Conservation (phyloP, 192 early-diverging fungal species). For the Coemansia asiatica region DNA sequence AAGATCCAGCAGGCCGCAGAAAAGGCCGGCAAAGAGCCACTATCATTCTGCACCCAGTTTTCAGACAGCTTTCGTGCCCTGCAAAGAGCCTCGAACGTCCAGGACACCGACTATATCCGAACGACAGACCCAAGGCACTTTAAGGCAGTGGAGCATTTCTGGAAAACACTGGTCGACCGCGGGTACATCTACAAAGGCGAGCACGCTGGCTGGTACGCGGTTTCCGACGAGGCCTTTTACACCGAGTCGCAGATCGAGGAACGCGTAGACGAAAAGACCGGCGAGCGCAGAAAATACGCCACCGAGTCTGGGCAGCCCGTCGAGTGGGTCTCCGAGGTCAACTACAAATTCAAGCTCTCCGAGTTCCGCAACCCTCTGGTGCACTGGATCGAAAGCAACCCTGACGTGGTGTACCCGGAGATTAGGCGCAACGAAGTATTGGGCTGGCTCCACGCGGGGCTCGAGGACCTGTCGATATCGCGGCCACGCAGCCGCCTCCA, state of each 20-base stretch:
- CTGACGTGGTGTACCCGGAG: slow-evolving; percentile 67
- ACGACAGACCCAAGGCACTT: slow-evolving; percentile 81
- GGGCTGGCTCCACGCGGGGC: slow-evolving; percentile 57
- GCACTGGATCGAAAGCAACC: slow-evolving; percentile 70
- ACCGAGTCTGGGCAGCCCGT: slow-evolving; percentile 83
- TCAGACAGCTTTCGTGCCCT: slow-evolving; percentile 57
- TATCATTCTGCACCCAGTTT: slow-evolving; percentile 81
- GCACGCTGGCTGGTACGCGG: slow-evolving; percentile 93
- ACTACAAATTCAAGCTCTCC: slow-evolving; percentile 88
- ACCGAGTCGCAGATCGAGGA: slow-evolving; percentile 70
- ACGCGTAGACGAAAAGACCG: slow-evolving; percentile 39
- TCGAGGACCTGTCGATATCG: slow-evolving; percentile 85
- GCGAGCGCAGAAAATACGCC: slow-evolving; percentile 37
- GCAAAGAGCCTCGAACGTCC: slow-evolving; percentile 69
- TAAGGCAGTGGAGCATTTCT: slow-evolving; percentile 68
- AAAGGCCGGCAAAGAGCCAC: slow-evolving; percentile 57
- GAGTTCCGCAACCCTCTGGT: slow-evolving; percentile 62
- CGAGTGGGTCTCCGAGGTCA: slow-evolving; percentile 89
- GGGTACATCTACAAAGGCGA: slow-evolving; percentile 89
- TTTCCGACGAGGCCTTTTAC: slow-evolving; percentile 95
- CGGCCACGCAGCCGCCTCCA: slow-evolving; percentile 69
- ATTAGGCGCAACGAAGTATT: slow-evolving; percentile 66
- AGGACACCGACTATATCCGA: slow-evolving; percentile 79
- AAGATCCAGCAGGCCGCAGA: slow-evolving; percentile 95
- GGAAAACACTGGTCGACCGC: slow-evolving; percentile 65